Evolutionary conservation across 2,329 filamentous ascomycete genomes (phyloP).

Genomic region (Fonsecaea pugnacius): DNA sequence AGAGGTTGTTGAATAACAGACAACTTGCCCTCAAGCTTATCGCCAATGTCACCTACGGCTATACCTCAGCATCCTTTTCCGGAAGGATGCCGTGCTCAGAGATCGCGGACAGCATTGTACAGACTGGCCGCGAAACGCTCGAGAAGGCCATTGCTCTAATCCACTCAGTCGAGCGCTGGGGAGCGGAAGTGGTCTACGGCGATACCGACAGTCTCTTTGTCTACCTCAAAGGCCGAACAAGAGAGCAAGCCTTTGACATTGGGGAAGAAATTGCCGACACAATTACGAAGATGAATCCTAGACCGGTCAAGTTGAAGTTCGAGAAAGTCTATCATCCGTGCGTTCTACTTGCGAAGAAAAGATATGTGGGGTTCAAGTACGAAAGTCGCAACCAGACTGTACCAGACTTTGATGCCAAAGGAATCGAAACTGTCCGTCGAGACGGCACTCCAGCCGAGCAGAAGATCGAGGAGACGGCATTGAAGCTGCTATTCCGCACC

Average conservation of each 20-base stretch:
- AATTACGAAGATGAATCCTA: slow-evolving; percentile 86
- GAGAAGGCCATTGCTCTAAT: slow-evolving; percentile 93
- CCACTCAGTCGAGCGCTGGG: slow-evolving; percentile 84
- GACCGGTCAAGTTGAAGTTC: slow-evolving; percentile 93
- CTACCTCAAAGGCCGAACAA: slow-evolving; percentile 82
- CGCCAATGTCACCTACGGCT: slow-evolving; percentile 98
- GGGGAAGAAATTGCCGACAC: slow-evolving; percentile 88
- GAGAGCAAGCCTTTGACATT: slow-evolving; percentile 86
- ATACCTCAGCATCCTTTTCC: slow-evolving; percentile 95
- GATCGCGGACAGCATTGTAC: slow-evolving; percentile 97
- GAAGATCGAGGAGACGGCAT: slow-evolving; percentile 90
- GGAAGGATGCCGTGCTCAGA: slow-evolving; percentile 97
- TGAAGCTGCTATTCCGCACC: slow-evolving; percentile 88
- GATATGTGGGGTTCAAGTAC: slow-evolving; percentile 98
- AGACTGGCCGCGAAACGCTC: slow-evolving; percentile 90
- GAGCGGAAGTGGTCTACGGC: slow-evolving; percentile 95
- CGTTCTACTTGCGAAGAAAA: slow-evolving; percentile 91
- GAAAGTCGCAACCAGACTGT: slow-evolving; percentile 74
- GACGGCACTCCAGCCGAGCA: slow-evolving; percentile 95
- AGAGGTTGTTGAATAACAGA: slow-evolving; percentile 87
- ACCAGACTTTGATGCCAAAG: slow-evolving; percentile 95
- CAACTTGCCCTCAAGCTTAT: slow-evolving; percentile 93
- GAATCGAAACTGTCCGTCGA: slow-evolving; percentile 93
- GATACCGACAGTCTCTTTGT: slow-evolving; percentile 97
- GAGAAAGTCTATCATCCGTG: slow-evolving; percentile 98